Conservation (phyloP, 805 yeast species). For the Teunomyces funiuensis region DNA sequence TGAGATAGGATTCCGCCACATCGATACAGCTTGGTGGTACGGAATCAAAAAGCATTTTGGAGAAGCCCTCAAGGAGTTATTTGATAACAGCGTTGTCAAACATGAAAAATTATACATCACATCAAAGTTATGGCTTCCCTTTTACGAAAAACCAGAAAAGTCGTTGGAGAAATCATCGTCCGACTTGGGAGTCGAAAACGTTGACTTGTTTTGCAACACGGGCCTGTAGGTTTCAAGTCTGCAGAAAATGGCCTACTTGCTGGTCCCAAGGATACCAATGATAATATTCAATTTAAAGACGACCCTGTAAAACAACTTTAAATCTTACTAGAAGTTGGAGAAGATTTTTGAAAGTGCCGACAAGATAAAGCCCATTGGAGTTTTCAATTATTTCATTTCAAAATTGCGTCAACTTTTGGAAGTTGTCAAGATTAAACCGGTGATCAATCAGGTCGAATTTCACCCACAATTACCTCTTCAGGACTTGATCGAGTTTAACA, state of each 20-base stretch:
- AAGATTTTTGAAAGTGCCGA: slow-evolving; percentile 25
- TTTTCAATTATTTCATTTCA: slow-evolving; percentile 48
- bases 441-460: slow-evolving; percentile 49
- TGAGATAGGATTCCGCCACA: slow-evolving; percentile 48
- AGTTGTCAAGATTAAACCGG: slow-evolving; percentile 47
- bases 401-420: slow-evolving; percentile 33
- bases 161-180: slow-evolving; percentile 42
- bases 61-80: slow-evolving; percentile 45
- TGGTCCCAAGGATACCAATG: slow-evolving; percentile 37
- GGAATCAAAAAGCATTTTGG: slow-evolving; percentile 45
- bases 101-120: slow-evolving; percentile 46
- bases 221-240: slow-evolving; percentile 47
- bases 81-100: slow-evolving; percentile 47
- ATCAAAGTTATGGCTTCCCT: slow-evolving; percentile 45
- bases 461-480: slow-evolving; percentile 37
- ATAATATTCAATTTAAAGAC: slow-evolving; percentile 32
- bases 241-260: slow-evolving; percentile 40
- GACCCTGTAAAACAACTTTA: slow-evolving; percentile 34
- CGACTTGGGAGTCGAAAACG: slow-evolving; percentile 44
- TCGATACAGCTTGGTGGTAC: slow-evolving; percentile 55
- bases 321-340: slow-evolving; percentile 30
- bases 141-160: slow-evolving; percentile 38
- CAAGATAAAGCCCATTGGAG: slow-evolving; percentile 55
- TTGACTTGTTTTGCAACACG: slow-evolving; percentile 49
- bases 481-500: slow-evolving; percentile 40